phyloP scores from a whole-genome alignment of 179 eudicot species.

The Amaranthus tricolor region DNA sequence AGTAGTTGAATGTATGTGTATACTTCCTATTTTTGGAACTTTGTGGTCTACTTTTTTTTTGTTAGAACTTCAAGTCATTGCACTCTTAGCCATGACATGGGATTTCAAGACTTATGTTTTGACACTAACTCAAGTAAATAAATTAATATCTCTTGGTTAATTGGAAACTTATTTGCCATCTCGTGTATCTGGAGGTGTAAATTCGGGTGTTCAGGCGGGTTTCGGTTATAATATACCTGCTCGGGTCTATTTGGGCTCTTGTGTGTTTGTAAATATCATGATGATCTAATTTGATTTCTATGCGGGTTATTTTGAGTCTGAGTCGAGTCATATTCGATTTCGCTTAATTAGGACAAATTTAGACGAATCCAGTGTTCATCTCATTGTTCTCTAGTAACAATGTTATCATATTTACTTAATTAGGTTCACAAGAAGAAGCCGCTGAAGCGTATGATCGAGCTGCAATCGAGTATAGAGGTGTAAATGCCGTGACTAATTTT shows the following conservation, averaged over 20 bases:
- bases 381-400: neutral
- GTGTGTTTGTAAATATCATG: no score
- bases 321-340: no score
- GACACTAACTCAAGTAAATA: neutral
- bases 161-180: neutral
- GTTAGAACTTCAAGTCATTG: neutral
- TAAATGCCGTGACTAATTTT: conserved; percentile 86
- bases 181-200: no score
- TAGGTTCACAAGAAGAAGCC: conserved; percentile 95
- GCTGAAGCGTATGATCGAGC: conserved; percentile 91
- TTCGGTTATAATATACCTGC: no score
- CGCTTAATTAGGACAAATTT: neutral
- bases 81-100: neutral
- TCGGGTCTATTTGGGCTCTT: no score
- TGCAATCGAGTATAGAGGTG: conserved; percentile 80
- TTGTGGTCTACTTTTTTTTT: neutral
- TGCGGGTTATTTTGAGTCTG: no score
- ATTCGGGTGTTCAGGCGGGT: no score
- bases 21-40: neutral
- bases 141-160: neutral
- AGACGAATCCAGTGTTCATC: neutral
- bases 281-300: no score
- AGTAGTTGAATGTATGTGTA: conserved; percentile 1
- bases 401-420: neutral
- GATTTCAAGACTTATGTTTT: neutral